Evolutionary conservation across 768 basidiomycete species (phyloP), one percentile per base, ranked within the genome.

Genomic region (Lactifluus volemus): DNA sequence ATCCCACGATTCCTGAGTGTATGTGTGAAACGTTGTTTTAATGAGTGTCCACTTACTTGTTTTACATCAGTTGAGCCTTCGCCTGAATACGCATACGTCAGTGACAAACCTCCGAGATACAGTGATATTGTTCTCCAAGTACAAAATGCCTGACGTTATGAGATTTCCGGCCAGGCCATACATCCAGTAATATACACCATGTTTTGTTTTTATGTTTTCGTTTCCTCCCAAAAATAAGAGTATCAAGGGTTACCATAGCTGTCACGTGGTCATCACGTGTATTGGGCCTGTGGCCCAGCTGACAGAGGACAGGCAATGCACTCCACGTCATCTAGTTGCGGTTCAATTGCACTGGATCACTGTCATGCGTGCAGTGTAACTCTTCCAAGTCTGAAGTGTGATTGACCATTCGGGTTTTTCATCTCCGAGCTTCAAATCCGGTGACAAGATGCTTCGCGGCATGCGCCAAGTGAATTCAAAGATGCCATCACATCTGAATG

Each of bases 21-120:
- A 53, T 10, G 51, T 58, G 47, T 49, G 48, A 54, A 49, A 32
- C 29, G 38, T 29, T 36, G 29, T 53, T 41, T 10, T 25, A 25
- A 7, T 32, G 14, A 32, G 9, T n/a, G 14, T 32, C 14, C 36
- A 19, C 30, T 58, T 32, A 42, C 45, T 8, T n/a, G 14, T 12
- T n/a, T 11, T 15, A 47, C 14, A 49, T 15, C 39, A 58, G 57
- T 17, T 14, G 52, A 49, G 38, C 15, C 25, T 49, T 11, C 12
- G 11, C 21, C 21, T 7, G 21, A 25, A 10, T 15, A 38, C 21
- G 21, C 21, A 32, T 48, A 56, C 39, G 21, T 36, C 45, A 53
- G 51, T 36, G 52, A 58, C 36, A 54, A 49, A 42, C 41, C 57
- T 44, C 52, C 57, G 11, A n/a, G 30, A 9, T 58, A 54, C 15